These are phyloP conservation scores for Raffaelea ambrosiae DNA, from an alignment of 2,329 filamentous ascomycete species.

Conservation along the genomic window DNA sequence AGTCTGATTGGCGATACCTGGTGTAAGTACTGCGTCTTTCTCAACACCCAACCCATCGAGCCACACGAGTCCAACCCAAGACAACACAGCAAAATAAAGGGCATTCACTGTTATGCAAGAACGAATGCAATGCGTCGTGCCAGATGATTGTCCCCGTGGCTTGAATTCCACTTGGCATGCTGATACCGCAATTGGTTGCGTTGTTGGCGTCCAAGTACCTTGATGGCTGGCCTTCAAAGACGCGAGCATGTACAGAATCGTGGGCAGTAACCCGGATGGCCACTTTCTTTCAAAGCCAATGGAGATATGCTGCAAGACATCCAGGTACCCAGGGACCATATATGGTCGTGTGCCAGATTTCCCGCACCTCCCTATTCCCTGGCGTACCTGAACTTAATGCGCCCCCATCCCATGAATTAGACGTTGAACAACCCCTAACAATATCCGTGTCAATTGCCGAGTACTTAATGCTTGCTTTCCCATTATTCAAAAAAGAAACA, in stretches of 20 bases:
- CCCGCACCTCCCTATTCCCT: background rate
- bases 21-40: too few relatives aligned
- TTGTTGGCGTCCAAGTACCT: background rate
- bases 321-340: background rate
- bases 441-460: background rate
- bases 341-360: background rate
- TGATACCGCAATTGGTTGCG: too few relatives aligned
- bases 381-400: background rate
- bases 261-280: background rate
- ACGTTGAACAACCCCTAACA: background rate
- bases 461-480: background rate
- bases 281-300: background rate
- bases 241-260: background rate
- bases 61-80: too few relatives aligned
- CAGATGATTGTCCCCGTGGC: too few relatives aligned
- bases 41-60: too few relatives aligned
- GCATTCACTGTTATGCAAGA: too few relatives aligned
- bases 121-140: too few relatives aligned
- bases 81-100: too few relatives aligned
- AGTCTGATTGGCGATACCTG: too few relatives aligned
- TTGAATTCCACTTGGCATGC: too few relatives aligned
- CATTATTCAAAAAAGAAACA: background rate
- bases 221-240: background rate
- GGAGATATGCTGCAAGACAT: background rate
- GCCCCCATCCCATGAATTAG: background rate